Evolutionary conservation across 805 yeast species (phyloP).

Genomic region (Metschnikowia arizonensis): DNA sequence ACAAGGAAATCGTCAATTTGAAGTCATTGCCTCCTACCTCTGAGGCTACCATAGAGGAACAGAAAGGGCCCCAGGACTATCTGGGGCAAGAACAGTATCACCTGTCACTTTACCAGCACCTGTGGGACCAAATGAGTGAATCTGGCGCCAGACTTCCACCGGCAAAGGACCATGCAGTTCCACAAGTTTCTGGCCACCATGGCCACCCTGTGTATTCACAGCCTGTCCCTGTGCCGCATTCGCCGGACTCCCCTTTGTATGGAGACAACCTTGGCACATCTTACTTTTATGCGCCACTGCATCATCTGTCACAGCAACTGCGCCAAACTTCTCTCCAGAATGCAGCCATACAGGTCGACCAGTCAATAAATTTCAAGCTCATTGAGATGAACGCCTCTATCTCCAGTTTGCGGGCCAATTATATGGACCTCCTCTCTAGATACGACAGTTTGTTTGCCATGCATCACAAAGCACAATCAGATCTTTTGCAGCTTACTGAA

Average conservation of each 20-base stretch:
- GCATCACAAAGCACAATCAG: constrained; percentile 47
- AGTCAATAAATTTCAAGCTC: constrained; percentile 22
- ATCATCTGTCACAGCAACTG: constrained; percentile 17
- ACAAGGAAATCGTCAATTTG: constrained; percentile 36
- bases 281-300: constrained; percentile 13
- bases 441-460: constrained; percentile 49
- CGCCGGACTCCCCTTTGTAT: constrained; percentile 13
- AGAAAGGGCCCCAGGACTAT: constrained; percentile 1
- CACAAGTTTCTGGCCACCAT: constrained; percentile 9
- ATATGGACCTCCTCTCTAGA: constrained; percentile 39
- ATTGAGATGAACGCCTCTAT: constrained; percentile 38
- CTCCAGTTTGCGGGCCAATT: constrained; percentile 39
- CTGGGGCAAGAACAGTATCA: constrained; percentile 18
- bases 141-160: constrained; percentile 2
- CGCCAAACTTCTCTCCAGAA: constrained; percentile 18
- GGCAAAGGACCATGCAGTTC: constrained; percentile 1
- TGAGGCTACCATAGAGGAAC: constrained; percentile 10
- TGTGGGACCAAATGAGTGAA: constrained; percentile 17
- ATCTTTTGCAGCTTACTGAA: constrained; percentile 50
- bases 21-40: constrained; percentile 31
- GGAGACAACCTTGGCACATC: constrained; percentile 12
- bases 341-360: constrained; percentile 12
- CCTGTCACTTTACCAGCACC: constrained; percentile 18
- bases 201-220: constrained; percentile 12
- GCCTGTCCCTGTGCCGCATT: constrained; percentile 12